A percentile compares a stretch with the other conserved stretches of the same genome.
These are phyloP conservation scores for Nemania sp. DNA, from an alignment of 2,329 filamentous ascomycete species.

Conservation along the genomic window DNA sequence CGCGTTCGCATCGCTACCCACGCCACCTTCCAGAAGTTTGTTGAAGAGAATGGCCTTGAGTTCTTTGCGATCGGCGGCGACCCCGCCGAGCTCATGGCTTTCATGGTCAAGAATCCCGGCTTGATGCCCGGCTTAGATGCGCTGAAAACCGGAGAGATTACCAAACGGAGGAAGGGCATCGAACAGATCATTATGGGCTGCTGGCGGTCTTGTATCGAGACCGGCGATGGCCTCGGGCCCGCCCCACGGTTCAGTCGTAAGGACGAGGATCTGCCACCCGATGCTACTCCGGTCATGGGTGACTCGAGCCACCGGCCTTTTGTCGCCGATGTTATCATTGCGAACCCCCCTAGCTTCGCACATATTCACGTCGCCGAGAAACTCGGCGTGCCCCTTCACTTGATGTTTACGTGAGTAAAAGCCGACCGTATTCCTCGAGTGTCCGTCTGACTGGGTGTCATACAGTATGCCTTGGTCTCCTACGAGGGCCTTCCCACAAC, in stretches of 20 bases:
- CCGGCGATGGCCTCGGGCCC: conserved; percentile 60
- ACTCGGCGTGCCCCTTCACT: conserved; percentile 64
- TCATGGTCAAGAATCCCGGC: conserved; percentile 77
- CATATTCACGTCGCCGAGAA: conserved; percentile 68
- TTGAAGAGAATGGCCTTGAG: conserved; percentile 55
- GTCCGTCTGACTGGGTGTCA: conserved; percentile 11
- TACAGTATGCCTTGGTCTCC: conserved; percentile 81
- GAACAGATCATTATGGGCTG: conserved; percentile 70
- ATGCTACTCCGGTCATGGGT: conserved; percentile 21
- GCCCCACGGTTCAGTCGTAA: conserved; percentile 45
- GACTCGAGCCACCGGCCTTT: conserved; percentile 35
- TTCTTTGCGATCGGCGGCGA: conserved; percentile 62
- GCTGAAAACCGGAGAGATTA: conserved; percentile 67
- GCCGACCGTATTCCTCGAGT: not conserved
- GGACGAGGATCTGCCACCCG: conserved; percentile 25
- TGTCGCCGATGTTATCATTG: conserved; percentile 44
- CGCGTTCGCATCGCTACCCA: conserved; percentile 62
- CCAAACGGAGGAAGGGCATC: conserved; percentile 67
- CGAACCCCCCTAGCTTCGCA: conserved; percentile 68
- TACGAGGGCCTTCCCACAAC: conserved; percentile 83
- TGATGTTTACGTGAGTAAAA: conserved; percentile 70
- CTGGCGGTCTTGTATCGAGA: conserved; percentile 75
- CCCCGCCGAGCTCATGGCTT: conserved; percentile 55
- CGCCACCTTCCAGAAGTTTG: conserved; percentile 55
- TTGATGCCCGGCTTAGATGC: conserved; percentile 73